A percentile compares a stretch with the other conserved stretches of the same genome.
These are phyloP conservation scores for Salisapilia sapeloensis DNA, from an alignment of 352 stramenopile species.

Conservation along the genomic window DNA sequence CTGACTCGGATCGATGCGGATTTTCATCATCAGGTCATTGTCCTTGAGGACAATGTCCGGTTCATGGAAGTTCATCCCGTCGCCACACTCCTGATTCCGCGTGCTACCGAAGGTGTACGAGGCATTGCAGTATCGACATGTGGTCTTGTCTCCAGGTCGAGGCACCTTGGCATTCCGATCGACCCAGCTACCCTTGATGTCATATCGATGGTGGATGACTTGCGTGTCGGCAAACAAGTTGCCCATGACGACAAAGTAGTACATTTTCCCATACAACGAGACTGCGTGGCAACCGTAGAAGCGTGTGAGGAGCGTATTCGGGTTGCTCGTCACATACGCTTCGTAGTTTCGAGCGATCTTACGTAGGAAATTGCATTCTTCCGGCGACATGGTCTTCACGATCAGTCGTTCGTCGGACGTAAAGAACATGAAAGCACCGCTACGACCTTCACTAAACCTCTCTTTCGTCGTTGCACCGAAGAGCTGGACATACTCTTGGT, in stretches of 20 bases:
- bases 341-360: conserved; percentile 79
- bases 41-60: conserved; percentile 81
- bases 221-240: conserved; percentile 82
- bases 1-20: conserved; percentile 60
- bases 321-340: conserved; percentile 71
- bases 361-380: conserved; percentile 76
- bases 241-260: conserved; percentile 88
- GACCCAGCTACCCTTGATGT: conserved; percentile 86
- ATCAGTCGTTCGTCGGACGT: conserved; percentile 78
- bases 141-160: conserved; percentile 57
- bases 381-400: conserved; percentile 80
- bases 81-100: conserved; percentile 69
- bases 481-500: conserved; percentile 68
- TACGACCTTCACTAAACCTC: conserved; percentile 76
- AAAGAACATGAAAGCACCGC: conserved; percentile 88
- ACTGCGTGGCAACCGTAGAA: conserved; percentile 85
- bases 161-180: conserved; percentile 75
- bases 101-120: conserved; percentile 79
- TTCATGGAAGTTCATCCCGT: conserved; percentile 78
- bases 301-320: conserved; percentile 67
- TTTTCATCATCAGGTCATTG: conserved; percentile 83
- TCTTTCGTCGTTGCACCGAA: conserved; percentile 80
- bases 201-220: conserved; percentile 78
- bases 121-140: conserved; percentile 75
- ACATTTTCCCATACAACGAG: conserved; percentile 80